These are phyloP conservation scores for Phytopythium vexans DNA, from an alignment of 352 stramenopile species.

Conservation along the genomic window DNA sequence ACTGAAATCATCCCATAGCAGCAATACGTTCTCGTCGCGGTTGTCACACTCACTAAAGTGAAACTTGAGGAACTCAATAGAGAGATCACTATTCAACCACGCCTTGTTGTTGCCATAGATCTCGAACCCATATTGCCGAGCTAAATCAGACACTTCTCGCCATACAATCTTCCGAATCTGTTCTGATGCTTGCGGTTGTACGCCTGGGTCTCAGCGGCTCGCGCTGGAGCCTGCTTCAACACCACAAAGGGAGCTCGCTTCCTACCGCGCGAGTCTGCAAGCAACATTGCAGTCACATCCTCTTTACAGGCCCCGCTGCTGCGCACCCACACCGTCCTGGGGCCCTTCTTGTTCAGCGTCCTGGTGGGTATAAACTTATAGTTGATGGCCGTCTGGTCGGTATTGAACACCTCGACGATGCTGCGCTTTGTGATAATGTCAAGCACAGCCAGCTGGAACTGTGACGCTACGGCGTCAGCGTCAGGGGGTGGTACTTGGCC, in stretches of 20 bases:
- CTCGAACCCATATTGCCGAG: too few species aligned
- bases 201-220: not conserved
- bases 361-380: conserved; percentile 15
- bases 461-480: not conserved
- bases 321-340: conserved; percentile 13
- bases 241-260: conserved; percentile 10
- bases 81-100: conserved; percentile 12
- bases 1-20: conserved; percentile 19
- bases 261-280: conserved; percentile 7
- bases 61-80: conserved; percentile 10
- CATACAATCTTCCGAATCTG: conserved; percentile 18
- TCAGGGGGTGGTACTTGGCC: conserved; percentile 4
- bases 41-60: conserved; percentile 8
- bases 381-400: conserved; percentile 21
- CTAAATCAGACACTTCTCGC: conserved; percentile 1
- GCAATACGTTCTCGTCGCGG: conserved; percentile 4
- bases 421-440: not conserved
- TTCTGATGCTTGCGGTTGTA: conserved; percentile 8
- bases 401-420: conserved; percentile 14
- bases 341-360: conserved; percentile 9
- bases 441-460: conserved; percentile 2
- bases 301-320: conserved; percentile 14
- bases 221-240: conserved; percentile 11
- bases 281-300: conserved; percentile 13
- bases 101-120: conserved; percentile 17